These are phyloP conservation scores for Oryza glumipatula DNA, from an alignment of 176 grass and related monocot species.

Conservation along the genomic window DNA sequence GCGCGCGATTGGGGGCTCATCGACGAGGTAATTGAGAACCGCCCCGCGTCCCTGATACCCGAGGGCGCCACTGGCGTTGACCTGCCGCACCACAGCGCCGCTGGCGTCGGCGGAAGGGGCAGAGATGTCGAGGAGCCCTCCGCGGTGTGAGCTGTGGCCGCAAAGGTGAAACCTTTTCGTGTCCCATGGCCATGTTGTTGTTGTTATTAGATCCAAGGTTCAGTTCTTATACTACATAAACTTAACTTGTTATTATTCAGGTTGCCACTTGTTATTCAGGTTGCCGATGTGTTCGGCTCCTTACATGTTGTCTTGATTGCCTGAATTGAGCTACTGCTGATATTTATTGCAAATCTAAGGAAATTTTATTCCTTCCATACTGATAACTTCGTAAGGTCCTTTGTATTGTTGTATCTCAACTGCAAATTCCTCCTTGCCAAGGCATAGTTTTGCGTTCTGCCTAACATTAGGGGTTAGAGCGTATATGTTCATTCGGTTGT, in stretches of 20 bases:
- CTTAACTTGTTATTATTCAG: conserved; percentile 38
- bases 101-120: conserved; percentile 32
- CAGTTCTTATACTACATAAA: conserved; percentile 36
- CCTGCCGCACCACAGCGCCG: conserved; percentile 29
- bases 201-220: conserved; percentile 54
- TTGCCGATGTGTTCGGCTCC: neutral
- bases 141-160: conserved; percentile 46
- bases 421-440: conserved; percentile 8
- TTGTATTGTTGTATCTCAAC: conserved; percentile 23
- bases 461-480: neutral
- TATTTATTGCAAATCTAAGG: conserved; percentile 29
- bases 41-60: conserved; percentile 60
- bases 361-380: conserved; percentile 25
- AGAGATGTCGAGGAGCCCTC: conserved; percentile 57
- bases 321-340: conserved; percentile 50
- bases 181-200: conserved; percentile 35
- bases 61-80: conserved; percentile 45
- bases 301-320: conserved; percentile 44
- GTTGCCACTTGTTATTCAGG: neutral
- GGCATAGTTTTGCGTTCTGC: neutral
- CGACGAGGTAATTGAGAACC: conserved; percentile 86
- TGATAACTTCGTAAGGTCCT: conserved; percentile 29
- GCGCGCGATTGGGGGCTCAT: conserved; percentile 83
- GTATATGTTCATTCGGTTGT: neutral
- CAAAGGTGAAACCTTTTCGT: conserved; percentile 43